phyloP scores from a whole-genome alignment of 2,329 filamentous ascomycete species.

The Penicillium nordicum region DNA sequence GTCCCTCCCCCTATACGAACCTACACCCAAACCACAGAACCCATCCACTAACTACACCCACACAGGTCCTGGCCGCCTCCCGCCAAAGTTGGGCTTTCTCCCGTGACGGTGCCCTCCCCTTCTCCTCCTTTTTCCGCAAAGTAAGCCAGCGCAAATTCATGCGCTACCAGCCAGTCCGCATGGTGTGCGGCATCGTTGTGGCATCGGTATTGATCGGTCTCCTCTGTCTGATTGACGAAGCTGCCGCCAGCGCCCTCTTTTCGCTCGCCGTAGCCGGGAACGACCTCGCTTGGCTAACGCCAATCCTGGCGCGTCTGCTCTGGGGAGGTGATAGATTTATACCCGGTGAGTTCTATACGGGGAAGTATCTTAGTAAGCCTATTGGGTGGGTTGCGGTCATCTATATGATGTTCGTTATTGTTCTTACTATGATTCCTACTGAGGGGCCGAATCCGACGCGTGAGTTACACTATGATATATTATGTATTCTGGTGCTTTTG shows the following conservation, averaged over 20 bases:
- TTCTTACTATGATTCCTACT: conserved; percentile 57
- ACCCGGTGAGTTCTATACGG: conserved; percentile 59
- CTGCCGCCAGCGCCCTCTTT: conserved; percentile 57
- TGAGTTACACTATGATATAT: conserved; percentile 21
- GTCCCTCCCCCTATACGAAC: neutral
- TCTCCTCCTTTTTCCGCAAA: conserved; percentile 55
- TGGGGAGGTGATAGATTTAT: conserved; percentile 58
- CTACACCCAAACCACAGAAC: no score
- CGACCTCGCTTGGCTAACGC: conserved; percentile 57
- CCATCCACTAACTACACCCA: conserved; percentile 8
- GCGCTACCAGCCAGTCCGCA: conserved; percentile 56
- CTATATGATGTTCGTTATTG: conserved; percentile 55
- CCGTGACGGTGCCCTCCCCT: conserved; percentile 58
- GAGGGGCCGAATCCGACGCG: conserved; percentile 53
- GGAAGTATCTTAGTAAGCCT: conserved; percentile 47
- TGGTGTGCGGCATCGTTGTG: conserved; percentile 55
- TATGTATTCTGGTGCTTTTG: neutral
- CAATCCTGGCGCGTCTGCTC: conserved; percentile 55
- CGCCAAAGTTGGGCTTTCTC: conserved; percentile 62
- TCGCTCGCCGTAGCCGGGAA: conserved; percentile 53
- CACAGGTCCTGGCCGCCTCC: conserved; percentile 51
- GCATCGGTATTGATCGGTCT: conserved; percentile 53
- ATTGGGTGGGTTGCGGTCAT: conserved; percentile 53
- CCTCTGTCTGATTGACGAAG: conserved; percentile 55
- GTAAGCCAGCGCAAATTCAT: conserved; percentile 49